A percentile compares a stretch with the other conserved stretches of the same genome.
These are phyloP conservation scores for Trichaptum fuscoviolaceum DNA, from an alignment of 768 basidiomycete genomes.

Conservation along the genomic window DNA sequence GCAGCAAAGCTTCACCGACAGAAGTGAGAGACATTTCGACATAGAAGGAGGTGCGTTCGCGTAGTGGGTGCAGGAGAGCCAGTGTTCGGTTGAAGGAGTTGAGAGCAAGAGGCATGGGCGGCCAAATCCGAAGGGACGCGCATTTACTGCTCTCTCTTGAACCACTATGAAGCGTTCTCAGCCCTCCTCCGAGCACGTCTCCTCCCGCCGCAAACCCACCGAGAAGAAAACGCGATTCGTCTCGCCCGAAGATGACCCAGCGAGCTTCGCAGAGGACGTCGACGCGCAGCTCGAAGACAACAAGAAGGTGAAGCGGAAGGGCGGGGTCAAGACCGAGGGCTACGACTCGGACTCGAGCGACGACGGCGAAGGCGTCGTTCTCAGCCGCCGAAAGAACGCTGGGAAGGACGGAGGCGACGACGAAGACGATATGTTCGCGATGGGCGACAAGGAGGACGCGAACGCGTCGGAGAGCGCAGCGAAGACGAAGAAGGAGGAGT, in stretches of 20 bases:
- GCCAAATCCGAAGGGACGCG: background rate
- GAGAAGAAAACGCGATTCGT: conserved; percentile 73
- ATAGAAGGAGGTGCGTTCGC: too few relatives aligned
- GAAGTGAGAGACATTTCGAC: too few relatives aligned
- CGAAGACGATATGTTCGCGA: conserved; percentile 78
- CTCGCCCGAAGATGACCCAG: conserved; percentile 70
- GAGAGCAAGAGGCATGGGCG: too few relatives aligned
- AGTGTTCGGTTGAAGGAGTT: background rate
- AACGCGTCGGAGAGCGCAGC: conserved; percentile 29
- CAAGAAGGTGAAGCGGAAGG: conserved; percentile 55
- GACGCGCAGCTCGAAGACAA: conserved; percentile 63
- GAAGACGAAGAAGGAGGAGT: conserved; percentile 63
- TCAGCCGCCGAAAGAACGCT: conserved; percentile 51
- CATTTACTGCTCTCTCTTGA: background rate
- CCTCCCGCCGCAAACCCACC: background rate
- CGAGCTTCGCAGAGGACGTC: conserved; percentile 73
- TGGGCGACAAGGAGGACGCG: conserved; percentile 54
- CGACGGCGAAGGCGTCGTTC: conserved; percentile 91
- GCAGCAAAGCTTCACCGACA: too few relatives aligned
- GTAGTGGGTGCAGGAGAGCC: too few relatives aligned
- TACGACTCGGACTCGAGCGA: conserved; percentile 95
- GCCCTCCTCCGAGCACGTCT: background rate
- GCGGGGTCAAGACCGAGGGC: conserved; percentile 76
- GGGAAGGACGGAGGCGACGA: conserved; percentile 46
- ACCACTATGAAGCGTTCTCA: background rate